Evolutionary conservation across 2,329 filamentous ascomycete species (phyloP).

Genomic region (Beauveria sp.): DNA sequence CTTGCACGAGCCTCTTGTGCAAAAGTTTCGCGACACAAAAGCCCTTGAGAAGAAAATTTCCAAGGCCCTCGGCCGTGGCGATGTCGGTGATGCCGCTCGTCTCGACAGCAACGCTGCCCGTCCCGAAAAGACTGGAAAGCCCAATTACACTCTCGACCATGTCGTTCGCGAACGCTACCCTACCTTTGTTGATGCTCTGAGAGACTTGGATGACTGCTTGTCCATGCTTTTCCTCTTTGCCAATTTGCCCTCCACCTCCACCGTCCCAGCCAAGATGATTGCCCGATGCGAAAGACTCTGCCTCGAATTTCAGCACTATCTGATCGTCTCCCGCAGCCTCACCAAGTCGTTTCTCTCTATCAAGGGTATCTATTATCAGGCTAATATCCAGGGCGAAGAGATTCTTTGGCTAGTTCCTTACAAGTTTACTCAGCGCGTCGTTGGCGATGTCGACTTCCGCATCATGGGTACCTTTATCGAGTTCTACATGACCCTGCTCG

Average conservation of each 20-base stretch:
- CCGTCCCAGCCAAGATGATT: conserved; percentile 92
- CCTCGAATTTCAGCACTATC: conserved; percentile 95
- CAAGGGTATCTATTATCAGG: conserved; percentile 99
- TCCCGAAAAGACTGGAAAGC: conserved; percentile 84
- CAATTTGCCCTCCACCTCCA: conserved; percentile 82
- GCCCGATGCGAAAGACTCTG: conserved; percentile 87
- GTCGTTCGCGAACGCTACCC: conserved; percentile 97
- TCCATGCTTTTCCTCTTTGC: conserved; percentile 98
- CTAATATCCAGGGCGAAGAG: conserved; percentile 93
- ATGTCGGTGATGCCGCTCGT: conserved; percentile 80
- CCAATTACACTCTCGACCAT: conserved; percentile 87
- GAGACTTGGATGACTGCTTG: conserved; percentile 92
- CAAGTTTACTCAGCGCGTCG: conserved; percentile 91
- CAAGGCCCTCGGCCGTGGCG: conserved; percentile 81
- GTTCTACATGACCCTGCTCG: conserved; percentile 93
- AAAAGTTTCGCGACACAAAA: conserved; percentile 96
- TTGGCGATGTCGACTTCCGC: conserved; percentile 91
- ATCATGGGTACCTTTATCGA: conserved; percentile 99
- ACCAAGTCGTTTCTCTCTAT: conserved; percentile 97
- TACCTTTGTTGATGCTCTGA: conserved; percentile 87
- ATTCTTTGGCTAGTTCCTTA: conserved; percentile 97
- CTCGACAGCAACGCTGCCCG: conserved; percentile 80
- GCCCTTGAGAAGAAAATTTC: conserved; percentile 96
- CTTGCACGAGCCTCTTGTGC: conserved; percentile 87
- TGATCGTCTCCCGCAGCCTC: conserved; percentile 84